Base-by-base conservation (phyloP, 768 basidiomycete species). In the Saitozyma sp. region DNA sequence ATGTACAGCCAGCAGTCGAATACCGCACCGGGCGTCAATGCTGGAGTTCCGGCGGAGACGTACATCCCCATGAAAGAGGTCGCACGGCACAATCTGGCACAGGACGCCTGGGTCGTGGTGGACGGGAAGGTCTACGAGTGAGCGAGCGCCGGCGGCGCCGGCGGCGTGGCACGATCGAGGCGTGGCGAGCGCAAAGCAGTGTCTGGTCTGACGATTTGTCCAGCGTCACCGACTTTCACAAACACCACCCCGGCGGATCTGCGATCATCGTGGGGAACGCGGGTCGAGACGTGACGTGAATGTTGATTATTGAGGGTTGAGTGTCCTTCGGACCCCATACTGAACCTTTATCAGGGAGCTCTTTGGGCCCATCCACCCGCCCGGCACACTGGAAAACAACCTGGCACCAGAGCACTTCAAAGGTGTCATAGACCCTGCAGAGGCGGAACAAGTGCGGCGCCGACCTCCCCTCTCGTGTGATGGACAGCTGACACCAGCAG, bases 41-140 rank as follows among this genome's bases (percentile, higher is more conserved):
- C 11, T 17, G n/a, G 45, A 13, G 45, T 3, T 17, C 45, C 2
- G 50, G 56, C n/a, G 19, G 46, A 29, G 8, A 16, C 49, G 41
- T 68, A 59, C 42, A 61, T 65, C 43, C 53, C 56, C 10, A 48
- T 67, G 51, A 54, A 67, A 49, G 62, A 78, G 54, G 74, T 78
- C 2, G 70, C 67, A 11, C 62, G 51, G 41, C 76, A 78, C 59
- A 64, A 73, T 60, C 54, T 74, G 9, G 59, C 73, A 17, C 71
- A 78, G 14, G 75, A 76, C 58, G 69, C 71, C 6, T 78, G 77
- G 77, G 75, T 78, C 1, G 67, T 78, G 3, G 61, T 78, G 13
- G 68, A 75, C 49, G 77, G 77, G 9, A 70, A 74, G 40, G 75
- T 78, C 2, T 78, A 71, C 58, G 77, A 78, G 76, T 77, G 65